Evolutionary conservation across 2,329 filamentous ascomycete species (phyloP), one percentile per base, ranked within the genome.

Genomic region (Colletotrichum paranaense): DNA sequence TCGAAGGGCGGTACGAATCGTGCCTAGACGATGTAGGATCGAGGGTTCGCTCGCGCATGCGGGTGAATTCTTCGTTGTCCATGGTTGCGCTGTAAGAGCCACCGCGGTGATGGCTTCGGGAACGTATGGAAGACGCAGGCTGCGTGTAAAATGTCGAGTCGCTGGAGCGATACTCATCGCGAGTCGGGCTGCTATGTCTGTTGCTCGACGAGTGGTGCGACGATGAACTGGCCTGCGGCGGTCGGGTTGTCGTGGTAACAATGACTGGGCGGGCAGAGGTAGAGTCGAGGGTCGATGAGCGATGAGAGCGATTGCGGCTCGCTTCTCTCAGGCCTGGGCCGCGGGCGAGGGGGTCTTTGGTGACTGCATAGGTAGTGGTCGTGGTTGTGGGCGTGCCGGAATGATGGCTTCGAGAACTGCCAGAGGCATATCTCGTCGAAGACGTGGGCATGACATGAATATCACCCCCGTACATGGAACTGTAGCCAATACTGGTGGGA

Each of bases 111-210:
- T 85, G 81, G 79, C 86, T 87, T 67, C 87, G 85, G 56, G 87
- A 84, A 72, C 87, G 87, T 67, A 86, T 85, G 35, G 90, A 91
- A 5, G 88, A 87, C 65, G 89, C 89, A n/a, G 90, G 90, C 75
- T 90, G 85, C 35, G 89, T 80, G 78, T 89, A 90, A 76, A 89
- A 90, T 42, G 83, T 79, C 38, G 88, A 85, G 52, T 91, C 89
- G 77, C 85, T 88, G 19, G 86, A 81, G 58, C 88, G 85, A 79
- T 88, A 87, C 5, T 87, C 81, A 68, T 90, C 88, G 75, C 87
- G 82, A 60, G 83, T 78, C 22, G 90, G 89, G 77, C 89, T 92
- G 62, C 78, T 78, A 55, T 82, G 80, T 57, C 80, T 79, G 58
- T 77, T 79, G 46, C 77, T 79, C 14, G 73, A 71, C 12, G 80